Percentiles rank a stretch among this genome's conserved stretches.
phyloP scores from a whole-genome alignment of 257 asterid genomes.

The Jaltomata sinuosa region DNA sequence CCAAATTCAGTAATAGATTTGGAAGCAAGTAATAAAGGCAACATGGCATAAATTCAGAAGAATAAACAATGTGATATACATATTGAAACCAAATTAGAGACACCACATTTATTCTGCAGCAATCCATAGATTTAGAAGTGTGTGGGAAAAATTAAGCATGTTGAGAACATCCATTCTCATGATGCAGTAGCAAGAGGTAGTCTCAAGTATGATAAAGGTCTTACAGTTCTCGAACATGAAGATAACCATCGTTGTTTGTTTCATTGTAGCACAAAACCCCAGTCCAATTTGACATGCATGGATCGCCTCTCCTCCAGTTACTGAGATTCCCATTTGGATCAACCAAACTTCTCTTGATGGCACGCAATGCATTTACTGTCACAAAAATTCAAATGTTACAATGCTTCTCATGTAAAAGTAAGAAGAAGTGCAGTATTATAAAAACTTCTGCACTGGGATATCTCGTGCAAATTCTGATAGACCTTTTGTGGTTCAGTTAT shows the following conservation, averaged over 20 bases:
- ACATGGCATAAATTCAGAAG: background rate
- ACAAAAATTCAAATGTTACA: background rate
- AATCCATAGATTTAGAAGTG: background rate
- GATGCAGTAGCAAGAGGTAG: background rate
- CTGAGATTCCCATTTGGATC: constrained; percentile 57
- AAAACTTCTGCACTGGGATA: background rate
- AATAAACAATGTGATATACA: background rate
- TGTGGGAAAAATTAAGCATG: background rate
- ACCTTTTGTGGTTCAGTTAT: background rate
- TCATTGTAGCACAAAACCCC: constrained; percentile 60
- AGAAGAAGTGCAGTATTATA: background rate
- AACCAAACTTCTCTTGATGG: constrained; percentile 43
- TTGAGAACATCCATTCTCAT: background rate
- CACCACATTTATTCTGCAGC: background rate
- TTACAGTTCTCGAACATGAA: constrained; percentile 81
- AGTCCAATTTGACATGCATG: constrained; percentile 77
- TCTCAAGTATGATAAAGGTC: constrained; percentile 12
- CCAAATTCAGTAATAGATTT: background rate
- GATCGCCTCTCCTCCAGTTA: constrained; percentile 76
- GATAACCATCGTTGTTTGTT: constrained; percentile 48
- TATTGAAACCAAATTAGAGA: background rate
- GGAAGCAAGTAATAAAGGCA: background rate
- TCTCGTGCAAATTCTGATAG: background rate
- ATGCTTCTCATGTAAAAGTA: background rate
- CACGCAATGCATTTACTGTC: constrained; percentile 65